Percentiles rank a stretch among this genome's conserved stretches.
These are phyloP conservation scores for Meyerozyma carpophila DNA, from an alignment of 1,139 yeast genomes.

Conservation along the genomic window DNA sequence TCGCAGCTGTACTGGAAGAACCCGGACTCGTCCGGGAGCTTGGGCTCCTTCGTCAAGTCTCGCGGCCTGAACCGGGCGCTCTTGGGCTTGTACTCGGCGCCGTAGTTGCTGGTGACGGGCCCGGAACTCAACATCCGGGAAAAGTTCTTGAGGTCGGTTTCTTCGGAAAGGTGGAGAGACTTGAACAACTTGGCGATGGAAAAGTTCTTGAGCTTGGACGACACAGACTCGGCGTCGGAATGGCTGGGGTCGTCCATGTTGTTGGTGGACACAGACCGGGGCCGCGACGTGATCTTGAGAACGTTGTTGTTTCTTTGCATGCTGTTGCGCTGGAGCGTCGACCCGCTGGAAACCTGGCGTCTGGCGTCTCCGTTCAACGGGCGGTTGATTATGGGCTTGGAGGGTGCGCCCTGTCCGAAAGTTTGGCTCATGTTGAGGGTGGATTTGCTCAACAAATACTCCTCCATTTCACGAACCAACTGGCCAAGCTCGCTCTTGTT, in stretches of 20 bases:
- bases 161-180: slow-evolving; percentile 39
- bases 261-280: slow-evolving; percentile 31
- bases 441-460: slow-evolving; percentile 50
- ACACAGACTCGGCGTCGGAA: slow-evolving; percentile 30
- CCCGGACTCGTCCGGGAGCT: slow-evolving; percentile 62
- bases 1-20: slow-evolving; percentile 88
- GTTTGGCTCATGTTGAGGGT: slow-evolving; percentile 37
- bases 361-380: slow-evolving; percentile 17
- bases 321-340: slow-evolving; percentile 24
- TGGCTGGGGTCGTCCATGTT: slow-evolving; percentile 15
- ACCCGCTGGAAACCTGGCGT: slow-evolving; percentile 32
- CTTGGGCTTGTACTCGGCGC: slow-evolving; percentile 44
- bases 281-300: slow-evolving; percentile 13
- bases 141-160: slow-evolving; percentile 33
- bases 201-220: slow-evolving; percentile 34
- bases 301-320: slow-evolving; percentile 24
- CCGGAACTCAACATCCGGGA: slow-evolving; percentile 33
- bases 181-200: slow-evolving; percentile 40
- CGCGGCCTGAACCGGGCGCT: slow-evolving; percentile 48
- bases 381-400: slow-evolving; percentile 27
- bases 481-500: slow-evolving; percentile 64
- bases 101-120: slow-evolving; percentile 44
- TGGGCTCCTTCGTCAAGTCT: slow-evolving; percentile 31
- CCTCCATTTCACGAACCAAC: slow-evolving; percentile 61
- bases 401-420: slow-evolving; percentile 22